A percentile compares a stretch with the other conserved stretches of the same genome.
Evolutionary conservation across 768 basidiomycete genomes (phyloP).

Genomic region (Lactarius evosmus): DNA sequence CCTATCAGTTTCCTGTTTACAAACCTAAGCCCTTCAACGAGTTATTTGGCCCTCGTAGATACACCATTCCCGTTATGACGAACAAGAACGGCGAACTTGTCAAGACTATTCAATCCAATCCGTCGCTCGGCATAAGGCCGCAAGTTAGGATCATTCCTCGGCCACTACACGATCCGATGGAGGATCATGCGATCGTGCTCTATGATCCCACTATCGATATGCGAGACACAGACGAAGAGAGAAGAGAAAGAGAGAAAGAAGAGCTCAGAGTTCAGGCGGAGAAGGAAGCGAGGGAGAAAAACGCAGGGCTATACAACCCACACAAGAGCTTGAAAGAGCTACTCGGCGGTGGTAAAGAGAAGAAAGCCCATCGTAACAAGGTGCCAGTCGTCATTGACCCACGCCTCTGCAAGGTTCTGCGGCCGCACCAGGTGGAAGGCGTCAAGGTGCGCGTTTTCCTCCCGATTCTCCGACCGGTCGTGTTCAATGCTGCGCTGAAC

Average conservation of each 20-base stretch:
- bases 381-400: slow-evolving; percentile 98
- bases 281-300: slow-evolving; percentile 66
- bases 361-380: slow-evolving; percentile 65
- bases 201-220: slow-evolving; percentile 97
- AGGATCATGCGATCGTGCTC: slow-evolving; percentile 94
- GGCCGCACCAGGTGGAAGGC: slow-evolving; percentile 98
- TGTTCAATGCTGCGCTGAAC: slow-evolving; percentile 7
- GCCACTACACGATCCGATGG: slow-evolving; percentile 96
- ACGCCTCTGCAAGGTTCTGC: slow-evolving; percentile 75
- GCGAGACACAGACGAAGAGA: slow-evolving; percentile 85
- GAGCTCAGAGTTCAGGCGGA: slow-evolving; percentile 61
- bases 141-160: slow-evolving; percentile 78
- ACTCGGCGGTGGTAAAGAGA: slow-evolving; percentile 66
- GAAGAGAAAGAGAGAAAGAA: slow-evolving; percentile 67
- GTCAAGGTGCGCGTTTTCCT: slow-evolving; percentile 68
- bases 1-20: slow-evolving; percentile 74
- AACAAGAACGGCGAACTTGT: slow-evolving; percentile 66
- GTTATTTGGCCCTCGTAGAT: slow-evolving; percentile 48
- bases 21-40: slow-evolving; percentile 74
- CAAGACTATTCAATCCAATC: slow-evolving; percentile 54
- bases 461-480: slow-evolving; percentile 6
- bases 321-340: slow-evolving; percentile 87
- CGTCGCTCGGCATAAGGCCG: slow-evolving; percentile 82
- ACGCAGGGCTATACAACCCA: slow-evolving; percentile 75
- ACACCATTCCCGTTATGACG: slow-evolving; percentile 81